Percentiles rank a stretch among this genome's conserved stretches.
Evolutionary conservation across 768 basidiomycete species (phyloP).

Genomic region (Ramaria sp.): DNA sequence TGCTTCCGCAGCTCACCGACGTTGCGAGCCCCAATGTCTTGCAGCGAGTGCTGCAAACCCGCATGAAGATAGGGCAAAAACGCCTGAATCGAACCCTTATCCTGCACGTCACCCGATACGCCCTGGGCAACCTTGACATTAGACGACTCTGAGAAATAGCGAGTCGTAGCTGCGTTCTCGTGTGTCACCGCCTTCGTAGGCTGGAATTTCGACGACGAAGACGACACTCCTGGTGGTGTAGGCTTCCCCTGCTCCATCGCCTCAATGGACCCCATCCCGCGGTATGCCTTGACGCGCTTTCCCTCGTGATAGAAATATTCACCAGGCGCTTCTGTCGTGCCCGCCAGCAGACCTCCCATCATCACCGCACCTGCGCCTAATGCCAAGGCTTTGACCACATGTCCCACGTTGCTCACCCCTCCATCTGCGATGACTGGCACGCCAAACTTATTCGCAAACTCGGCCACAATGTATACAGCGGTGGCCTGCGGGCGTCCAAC

Average conservation of each 20-base stretch:
- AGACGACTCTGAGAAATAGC: conserved; percentile 91
- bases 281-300: conserved; percentile 96
- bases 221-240: conserved; percentile 16
- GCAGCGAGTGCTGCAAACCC: conserved; percentile 87
- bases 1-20: conserved; percentile 56
- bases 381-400: conserved; percentile 92
- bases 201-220: conserved; percentile 31
- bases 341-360: conserved; percentile 96
- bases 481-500: conserved; percentile 97
- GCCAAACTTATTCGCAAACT: conserved; percentile 88
- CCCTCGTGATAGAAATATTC: conserved; percentile 99
- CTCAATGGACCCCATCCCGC: conserved; percentile 96
- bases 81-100: conserved; percentile 90
- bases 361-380: conserved; percentile 94
- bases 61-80: conserved; percentile 81
- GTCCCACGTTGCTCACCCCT: conserved; percentile 90
- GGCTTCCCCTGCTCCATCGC: conserved; percentile 78
- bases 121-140: conserved; percentile 95
- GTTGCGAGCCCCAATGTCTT: conserved; percentile 78
- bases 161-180: conserved; percentile 92
- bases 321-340: conserved; percentile 94
- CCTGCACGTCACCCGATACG: conserved; percentile 92
- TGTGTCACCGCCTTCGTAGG: conserved; percentile 36
- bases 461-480: conserved; percentile 93
- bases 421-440: conserved; percentile 97